phyloP scores from a whole-genome alignment of 2,329 filamentous ascomycete genomes.

The Colletotrichum graminicola region DNA sequence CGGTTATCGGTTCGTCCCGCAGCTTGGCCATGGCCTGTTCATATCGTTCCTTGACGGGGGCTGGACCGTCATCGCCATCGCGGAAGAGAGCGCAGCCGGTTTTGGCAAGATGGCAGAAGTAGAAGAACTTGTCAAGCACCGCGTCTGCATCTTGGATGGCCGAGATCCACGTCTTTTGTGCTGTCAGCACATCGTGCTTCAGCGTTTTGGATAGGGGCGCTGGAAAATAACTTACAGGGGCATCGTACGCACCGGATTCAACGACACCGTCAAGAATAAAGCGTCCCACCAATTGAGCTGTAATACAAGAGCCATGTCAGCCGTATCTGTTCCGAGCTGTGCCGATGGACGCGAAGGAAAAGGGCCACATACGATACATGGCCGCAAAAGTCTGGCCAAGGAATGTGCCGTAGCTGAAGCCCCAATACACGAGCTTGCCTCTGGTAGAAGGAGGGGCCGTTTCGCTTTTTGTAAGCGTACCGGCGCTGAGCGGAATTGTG shows the following conservation, averaged over 20 bases:
- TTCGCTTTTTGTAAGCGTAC: constrained; percentile 15
- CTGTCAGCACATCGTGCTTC: not conserved
- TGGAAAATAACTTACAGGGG: constrained; percentile 34
- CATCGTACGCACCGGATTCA: constrained; percentile 52
- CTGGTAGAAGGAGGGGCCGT: constrained; percentile 29
- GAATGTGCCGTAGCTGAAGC: constrained; percentile 54
- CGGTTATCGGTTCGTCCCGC: constrained; percentile 50
- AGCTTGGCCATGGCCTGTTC: constrained; percentile 50
- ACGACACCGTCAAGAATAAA: constrained; percentile 51
- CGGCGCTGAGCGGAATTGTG: constrained; percentile 15
- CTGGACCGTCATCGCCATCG: constrained; percentile 47
- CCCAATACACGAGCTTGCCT: constrained; percentile 51
- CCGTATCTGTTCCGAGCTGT: not conserved
- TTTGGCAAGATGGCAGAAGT: constrained; percentile 60
- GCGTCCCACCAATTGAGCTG: constrained; percentile 46
- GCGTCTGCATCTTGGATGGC: constrained; percentile 60
- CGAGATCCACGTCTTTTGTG: constrained; percentile 48
- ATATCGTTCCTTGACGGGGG: constrained; percentile 48
- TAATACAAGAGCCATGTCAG: constrained; percentile 1
- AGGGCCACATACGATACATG: constrained; percentile 50
- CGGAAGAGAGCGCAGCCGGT: constrained; percentile 55
- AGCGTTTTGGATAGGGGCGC: not conserved
- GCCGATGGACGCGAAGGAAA: not conserved
- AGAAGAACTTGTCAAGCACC: constrained; percentile 59
- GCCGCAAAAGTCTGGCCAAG: constrained; percentile 53